Evolutionary conservation across 2,329 filamentous ascomycete species (phyloP).

Genomic region (Ophioceras dolichostomum): DNA sequence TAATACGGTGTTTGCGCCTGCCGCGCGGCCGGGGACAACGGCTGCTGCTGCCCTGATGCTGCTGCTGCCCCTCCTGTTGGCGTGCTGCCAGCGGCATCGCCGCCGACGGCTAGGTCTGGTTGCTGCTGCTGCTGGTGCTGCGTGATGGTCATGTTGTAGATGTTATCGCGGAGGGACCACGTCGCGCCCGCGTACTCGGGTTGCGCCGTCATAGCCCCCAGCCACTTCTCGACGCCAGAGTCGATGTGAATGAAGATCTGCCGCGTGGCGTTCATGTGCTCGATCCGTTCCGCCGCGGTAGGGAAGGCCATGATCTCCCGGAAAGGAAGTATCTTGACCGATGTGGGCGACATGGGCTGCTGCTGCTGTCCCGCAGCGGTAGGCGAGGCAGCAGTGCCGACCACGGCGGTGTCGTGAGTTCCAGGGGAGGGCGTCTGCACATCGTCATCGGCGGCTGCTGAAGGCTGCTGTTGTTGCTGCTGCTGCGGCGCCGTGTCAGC

Average conservation of each 20-base stretch:
- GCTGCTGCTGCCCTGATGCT: constrained; percentile 3
- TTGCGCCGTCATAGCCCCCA: constrained; percentile 29
- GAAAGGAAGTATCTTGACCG: constrained; percentile 43
- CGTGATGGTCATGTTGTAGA: constrained; percentile 2
- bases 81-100: too few relatives aligned
- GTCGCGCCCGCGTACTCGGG: constrained; percentile 33
- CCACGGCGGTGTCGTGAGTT: constrained; percentile 4
- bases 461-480: neutral
- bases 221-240: constrained; percentile 57
- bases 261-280: constrained; percentile 61
- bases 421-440: constrained; percentile 6
- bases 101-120: neutral
- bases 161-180: constrained; percentile 13
- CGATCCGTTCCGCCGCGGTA: constrained; percentile 55
- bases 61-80: too few relatives aligned
- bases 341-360: neutral
- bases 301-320: constrained; percentile 65
- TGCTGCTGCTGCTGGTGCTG: constrained; percentile 6
- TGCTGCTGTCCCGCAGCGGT: neutral
- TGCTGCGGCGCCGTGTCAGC: neutral
- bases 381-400: constrained; percentile 1
- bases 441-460: too few relatives aligned
- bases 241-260: constrained; percentile 59
- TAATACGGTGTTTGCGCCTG: too few relatives aligned
- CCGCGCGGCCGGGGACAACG: constrained; percentile 24